Base-by-base conservation (phyloP, 2,329 filamentous ascomycete genomes). In the Periconia digitata region DNA sequence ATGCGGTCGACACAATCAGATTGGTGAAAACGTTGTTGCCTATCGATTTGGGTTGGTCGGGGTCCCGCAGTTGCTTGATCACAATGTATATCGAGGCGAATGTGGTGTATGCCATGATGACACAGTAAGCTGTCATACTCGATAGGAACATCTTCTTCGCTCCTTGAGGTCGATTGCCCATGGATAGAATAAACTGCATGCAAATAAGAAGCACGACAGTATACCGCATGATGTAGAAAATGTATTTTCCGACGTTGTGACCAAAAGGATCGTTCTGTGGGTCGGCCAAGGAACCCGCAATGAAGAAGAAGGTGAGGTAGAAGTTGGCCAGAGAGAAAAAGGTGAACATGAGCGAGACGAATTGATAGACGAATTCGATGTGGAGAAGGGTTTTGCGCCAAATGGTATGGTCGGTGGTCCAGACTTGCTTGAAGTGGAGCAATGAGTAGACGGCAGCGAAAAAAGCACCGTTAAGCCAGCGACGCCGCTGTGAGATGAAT, bases 281-380 rank as follows among this genome's bases (percentile, higher is more conserved):
- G 63, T 97, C 90, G 0, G 88, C 82, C 15, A 99, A 80, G 35
- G 92, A 95, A 37, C 94, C 94, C 18, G 91, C 91, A 58, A 99
- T 87, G 76, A 99, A 99, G 81, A 92, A 99, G 76, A 99, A 99
- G 49, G 92, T 95, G 44, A 99, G 85, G 72, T 97, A 99, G 79
- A 97, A 99, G 78, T 99, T 99, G 72, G 92, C 92, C 59, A 99
- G 84, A 10, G 92, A 96, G 77, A 99, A 97, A 77, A 90, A 99
- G 39, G 94, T 99, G 76, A 99, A 99, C 52, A 95, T 72, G 13
- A 99, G 83, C 66, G 91, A 89, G 59, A 97, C 81, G 69, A 95
- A 87, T 70, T 99, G 94, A 72, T 99, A 99, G 59, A 96, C 72
- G 67, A 96, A 96, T 71, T 99, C 94, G 60, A 97, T 84, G 72